Evolutionary conservation across 441 rosid genomes (phyloP).

Genomic region (Theobroma grandiflorum): DNA sequence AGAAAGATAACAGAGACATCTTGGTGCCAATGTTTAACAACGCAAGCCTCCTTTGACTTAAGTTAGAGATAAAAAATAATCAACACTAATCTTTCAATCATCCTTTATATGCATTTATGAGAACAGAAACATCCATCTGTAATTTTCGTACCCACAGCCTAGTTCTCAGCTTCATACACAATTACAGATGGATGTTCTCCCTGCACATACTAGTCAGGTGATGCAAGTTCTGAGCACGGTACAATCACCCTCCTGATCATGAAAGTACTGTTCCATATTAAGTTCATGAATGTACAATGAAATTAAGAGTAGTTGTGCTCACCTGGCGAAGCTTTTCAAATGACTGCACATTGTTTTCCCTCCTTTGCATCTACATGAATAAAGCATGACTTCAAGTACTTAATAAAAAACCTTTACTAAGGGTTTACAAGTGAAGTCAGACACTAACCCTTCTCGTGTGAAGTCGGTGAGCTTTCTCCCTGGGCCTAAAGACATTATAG

Average conservation of each 20-base stretch:
- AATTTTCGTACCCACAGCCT: too few species aligned
- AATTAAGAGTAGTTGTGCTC: conserved; percentile 27
- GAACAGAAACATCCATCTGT: too few species aligned
- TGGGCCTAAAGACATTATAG: conserved; percentile 94
- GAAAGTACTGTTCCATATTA: background rate
- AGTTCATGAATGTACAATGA: background rate
- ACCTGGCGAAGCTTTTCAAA: conserved; percentile 99
- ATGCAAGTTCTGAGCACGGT: background rate
- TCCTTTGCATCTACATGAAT: conserved; percentile 83
- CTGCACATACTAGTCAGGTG: background rate
- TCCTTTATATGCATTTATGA: too few species aligned
- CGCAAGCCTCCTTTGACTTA: too few species aligned
- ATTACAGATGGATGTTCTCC: too few species aligned
- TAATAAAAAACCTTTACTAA: background rate
- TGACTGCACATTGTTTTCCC: conserved; percentile 97
- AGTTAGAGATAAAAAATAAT: too few species aligned
- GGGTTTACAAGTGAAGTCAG: conserved; percentile 17
- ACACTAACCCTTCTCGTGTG: conserved; percentile 86
- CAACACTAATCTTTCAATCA: too few species aligned
- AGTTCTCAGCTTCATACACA: too few species aligned
- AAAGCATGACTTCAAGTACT: conserved; percentile 21
- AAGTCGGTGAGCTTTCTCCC: conserved; percentile 96
- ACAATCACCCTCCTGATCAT: background rate
- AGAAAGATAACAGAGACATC: too few species aligned
- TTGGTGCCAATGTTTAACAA: too few species aligned